phyloP scores from a whole-genome alignment of 192 early-diverging fungal species.

The Coemansia sp. region DNA sequence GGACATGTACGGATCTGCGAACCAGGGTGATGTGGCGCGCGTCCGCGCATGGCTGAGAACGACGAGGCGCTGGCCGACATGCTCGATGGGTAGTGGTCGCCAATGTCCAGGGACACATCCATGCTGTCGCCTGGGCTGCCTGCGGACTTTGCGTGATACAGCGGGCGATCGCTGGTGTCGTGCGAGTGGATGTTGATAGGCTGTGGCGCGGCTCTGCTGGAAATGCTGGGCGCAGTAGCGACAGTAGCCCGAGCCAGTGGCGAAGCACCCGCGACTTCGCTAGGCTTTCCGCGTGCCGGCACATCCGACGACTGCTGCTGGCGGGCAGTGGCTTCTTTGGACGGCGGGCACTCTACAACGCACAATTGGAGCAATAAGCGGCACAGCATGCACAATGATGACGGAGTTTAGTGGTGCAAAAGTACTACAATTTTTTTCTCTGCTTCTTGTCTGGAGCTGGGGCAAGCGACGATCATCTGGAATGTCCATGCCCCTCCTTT shows the following conservation, averaged over 20 bases:
- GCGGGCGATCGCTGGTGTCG: background rate
- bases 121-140: background rate
- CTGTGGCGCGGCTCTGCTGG: constrained; percentile 1
- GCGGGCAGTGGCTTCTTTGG: background rate
- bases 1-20: constrained; percentile 53
- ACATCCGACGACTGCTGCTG: background rate
- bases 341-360: background rate
- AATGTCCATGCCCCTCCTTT: background rate
- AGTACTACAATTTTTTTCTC: background rate
- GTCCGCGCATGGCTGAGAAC: background rate
- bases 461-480: constrained; percentile 1
- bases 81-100: background rate
- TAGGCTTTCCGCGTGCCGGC: background rate
- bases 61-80: background rate
- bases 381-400: background rate
- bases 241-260: background rate
- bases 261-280: background rate
- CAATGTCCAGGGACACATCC: background rate
- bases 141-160: background rate
- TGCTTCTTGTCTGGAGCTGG: background rate
- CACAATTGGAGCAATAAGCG: background rate
- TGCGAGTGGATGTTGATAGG: constrained; percentile 12
- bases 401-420: background rate
- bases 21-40: background rate
- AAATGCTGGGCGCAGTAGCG: background rate